phyloP scores from a whole-genome alignment of 2,329 filamentous ascomycete genomes.

The Phaeophleospora eucalypticola region DNA sequence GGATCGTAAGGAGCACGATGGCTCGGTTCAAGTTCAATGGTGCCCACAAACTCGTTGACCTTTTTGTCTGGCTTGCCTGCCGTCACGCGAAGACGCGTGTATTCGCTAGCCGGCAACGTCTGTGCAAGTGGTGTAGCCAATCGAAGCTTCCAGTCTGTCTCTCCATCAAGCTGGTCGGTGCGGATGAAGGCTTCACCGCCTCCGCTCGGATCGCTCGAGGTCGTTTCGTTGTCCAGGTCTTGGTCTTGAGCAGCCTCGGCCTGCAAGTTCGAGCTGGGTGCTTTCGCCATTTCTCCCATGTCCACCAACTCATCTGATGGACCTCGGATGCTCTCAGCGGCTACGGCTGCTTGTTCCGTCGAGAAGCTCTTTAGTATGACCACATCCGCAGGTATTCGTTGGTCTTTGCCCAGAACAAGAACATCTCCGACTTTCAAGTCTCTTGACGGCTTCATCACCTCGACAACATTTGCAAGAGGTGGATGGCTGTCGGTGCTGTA shows the following conservation, averaged over 20 bases:
- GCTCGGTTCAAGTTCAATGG: conserved; percentile 66
- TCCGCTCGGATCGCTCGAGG: conserved; percentile 37
- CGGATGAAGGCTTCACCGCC: conserved; percentile 91
- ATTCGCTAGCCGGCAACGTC: conserved; percentile 66
- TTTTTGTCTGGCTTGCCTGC: conserved; percentile 89
- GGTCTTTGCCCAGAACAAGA: conserved; percentile 86
- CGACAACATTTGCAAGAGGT: conserved; percentile 43
- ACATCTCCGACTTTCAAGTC: conserved; percentile 93
- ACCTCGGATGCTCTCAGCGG: conserved; percentile 37
- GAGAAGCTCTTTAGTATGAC: conserved; percentile 81
- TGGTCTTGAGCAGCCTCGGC: conserved; percentile 21
- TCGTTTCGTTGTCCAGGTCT: conserved; percentile 30
- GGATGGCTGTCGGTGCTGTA: conserved; percentile 41
- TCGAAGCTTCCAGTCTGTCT: conserved; percentile 97
- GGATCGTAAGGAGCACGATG: conserved; percentile 47
- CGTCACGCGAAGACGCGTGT: conserved; percentile 63
- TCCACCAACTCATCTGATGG: conserved; percentile 25
- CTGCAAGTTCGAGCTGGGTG: conserved; percentile 21
- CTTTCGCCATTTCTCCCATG: conserved; percentile 17
- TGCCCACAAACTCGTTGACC: conserved; percentile 94
- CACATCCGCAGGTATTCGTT: conserved; percentile 90
- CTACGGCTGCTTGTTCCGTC: conserved; percentile 45
- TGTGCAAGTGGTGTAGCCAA: conserved; percentile 84
- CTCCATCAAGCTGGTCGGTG: conserved; percentile 94
- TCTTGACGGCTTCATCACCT: conserved; percentile 74